Evolutionary conservation across 768 basidiomycete species (phyloP), one percentile per base, ranked within the genome.

Genomic region (Mycena maculata): DNA sequence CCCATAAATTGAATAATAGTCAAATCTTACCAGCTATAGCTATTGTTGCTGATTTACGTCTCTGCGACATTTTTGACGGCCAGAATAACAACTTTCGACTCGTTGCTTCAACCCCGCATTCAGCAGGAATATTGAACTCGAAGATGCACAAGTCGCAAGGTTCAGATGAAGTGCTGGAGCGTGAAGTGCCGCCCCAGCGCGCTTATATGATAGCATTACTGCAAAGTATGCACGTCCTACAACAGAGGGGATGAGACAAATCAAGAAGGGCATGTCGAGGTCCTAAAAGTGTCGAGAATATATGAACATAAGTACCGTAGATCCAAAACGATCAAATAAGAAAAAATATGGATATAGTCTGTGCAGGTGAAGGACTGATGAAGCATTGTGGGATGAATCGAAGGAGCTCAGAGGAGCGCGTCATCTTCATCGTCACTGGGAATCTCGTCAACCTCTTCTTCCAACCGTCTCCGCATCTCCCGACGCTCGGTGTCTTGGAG

Each of bases 361-460:
- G 47, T 45, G 52, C 16, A 15, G 22, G 38, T 33, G 25, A 18
- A 18, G 9, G 38, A 41, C 23, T 25, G 30, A 54, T 60, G 60
- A 55, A 68, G 61, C 61, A 68, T 58, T 56, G 38, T 5, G 60
- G 39, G 23, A 58, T 8, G 11, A 27, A 38, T 50, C 28, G 30
- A 41, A 42, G 0, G 45, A 57, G 59, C 18, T 49, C 22, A 39
- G 8, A 13, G 33, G 41, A 66, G 52, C 16, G 52, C 16, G 44
- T 20, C 52, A 25, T 72, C 73, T 56, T 74, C 75, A 49, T 76
- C 69, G 39, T 73, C 71, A 44, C 65, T 53, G 16, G 70, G 72
- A 30, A 74, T 69, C 9, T 71, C 75, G 45, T 80, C 74, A n/a
- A 78, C 77, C 65, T 84, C 83, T 25, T 81, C 77, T 61, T 72